Base-by-base conservation (phyloP, 371 early-diverging fungal genomes). In the Haplosporangium sp. region DNA sequence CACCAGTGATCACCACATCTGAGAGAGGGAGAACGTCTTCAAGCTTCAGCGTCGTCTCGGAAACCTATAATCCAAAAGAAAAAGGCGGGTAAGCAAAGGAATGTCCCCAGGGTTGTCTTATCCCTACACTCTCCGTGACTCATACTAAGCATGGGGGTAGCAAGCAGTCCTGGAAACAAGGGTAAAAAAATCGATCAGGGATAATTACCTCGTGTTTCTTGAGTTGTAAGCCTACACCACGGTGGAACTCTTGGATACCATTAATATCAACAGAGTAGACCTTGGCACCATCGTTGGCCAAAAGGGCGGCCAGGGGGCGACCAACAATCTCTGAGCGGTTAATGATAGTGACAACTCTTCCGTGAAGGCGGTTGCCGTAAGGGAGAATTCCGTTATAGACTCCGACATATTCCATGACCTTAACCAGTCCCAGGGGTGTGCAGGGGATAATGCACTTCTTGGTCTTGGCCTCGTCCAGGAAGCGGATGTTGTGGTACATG, bases 261-360 rank as follows among this genome's bases (percentile, higher is more conserved):
- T 89, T 90, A 58, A 96, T 92, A 80, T 98, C 99, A 43, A 96
- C 93, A 7, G 96, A 96, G 83, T 89, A 97, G 14, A 98, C 98
- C 75, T 92, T 95, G 69, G 98, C 99, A 56, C 98, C 98, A 71
- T 98, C 99, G 82, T 98, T 98, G 57, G 99, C 95, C 53, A 98
- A 86, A 81, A 98, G 86, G 13, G 98, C 97, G n/a, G 99, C 98
- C 55, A 98, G 85, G 37, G 99, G 99, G 55, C 97, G 95, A 36
- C 99, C 99, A 5, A 98, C 99, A 59, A 97, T 95, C 80, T 97
- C 98, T 82, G 93, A 92, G 45, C 99, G 93, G 86, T 98, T 98
- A 62, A 98, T 87, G 57, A 98, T 86, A 18, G 96, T 94, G 66
- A 98, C 94, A 20, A 93, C 93, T 53, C 92, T 89, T 40, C 98